Evolutionary conservation across 208 protist species (phyloP).

Genomic region (Leishmania tropica): DNA sequence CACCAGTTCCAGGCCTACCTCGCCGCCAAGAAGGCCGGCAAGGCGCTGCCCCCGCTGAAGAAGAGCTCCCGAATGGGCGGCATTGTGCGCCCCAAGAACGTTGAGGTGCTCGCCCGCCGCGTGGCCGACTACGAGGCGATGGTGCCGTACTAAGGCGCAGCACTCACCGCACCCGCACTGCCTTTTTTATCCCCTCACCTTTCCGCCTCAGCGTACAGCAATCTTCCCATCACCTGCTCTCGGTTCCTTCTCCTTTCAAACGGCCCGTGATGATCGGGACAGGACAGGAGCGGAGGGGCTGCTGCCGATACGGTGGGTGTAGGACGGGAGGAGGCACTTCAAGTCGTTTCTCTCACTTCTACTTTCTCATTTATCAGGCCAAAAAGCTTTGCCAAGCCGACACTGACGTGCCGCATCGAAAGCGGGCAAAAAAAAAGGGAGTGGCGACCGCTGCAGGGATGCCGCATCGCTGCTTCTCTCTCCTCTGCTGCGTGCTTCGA

Average conservation of each 20-base stretch:
- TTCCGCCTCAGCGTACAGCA: neutral
- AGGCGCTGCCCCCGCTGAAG: slow-evolving; percentile 70
- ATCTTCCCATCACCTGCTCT: neutral
- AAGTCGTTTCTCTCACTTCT: neutral
- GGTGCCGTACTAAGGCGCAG: slow-evolving; percentile 69
- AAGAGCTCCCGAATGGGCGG: slow-evolving; percentile 77
- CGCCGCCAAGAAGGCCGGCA: slow-evolving; percentile 83
- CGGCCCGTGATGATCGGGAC: neutral
- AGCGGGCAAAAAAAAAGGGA: neutral
- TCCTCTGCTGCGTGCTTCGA: neutral
- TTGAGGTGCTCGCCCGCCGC: slow-evolving; percentile 81
- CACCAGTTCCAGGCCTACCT: slow-evolving; percentile 72
- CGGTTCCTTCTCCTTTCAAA: neutral
- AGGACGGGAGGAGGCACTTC: neutral
- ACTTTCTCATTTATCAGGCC: neutral
- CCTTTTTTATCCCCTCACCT: neutral
- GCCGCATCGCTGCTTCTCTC: neutral
- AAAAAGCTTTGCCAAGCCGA: neutral
- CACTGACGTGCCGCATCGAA: neutral
- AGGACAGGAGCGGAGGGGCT: neutral
- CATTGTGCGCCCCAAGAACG: slow-evolving; percentile 70
- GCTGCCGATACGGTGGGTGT: neutral
- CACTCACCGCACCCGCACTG: neutral
- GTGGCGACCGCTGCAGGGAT: neutral
- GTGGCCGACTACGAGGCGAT: slow-evolving; percentile 88